Evolutionary conservation across 169 alveolate genomes (phyloP), one percentile per base, ranked within the genome.

Genomic region (Plasmodium gonderi): DNA sequence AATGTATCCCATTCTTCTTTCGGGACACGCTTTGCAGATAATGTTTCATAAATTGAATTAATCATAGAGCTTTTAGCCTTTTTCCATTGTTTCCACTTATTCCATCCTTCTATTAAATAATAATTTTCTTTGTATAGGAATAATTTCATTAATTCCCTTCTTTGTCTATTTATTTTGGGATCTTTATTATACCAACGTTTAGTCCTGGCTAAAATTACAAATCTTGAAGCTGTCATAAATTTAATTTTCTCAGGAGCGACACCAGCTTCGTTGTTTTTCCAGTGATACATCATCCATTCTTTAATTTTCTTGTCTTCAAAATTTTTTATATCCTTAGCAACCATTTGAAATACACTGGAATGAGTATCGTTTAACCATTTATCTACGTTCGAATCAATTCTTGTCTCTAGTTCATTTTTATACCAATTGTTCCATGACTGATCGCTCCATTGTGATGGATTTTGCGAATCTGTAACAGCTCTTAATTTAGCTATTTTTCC

Each of bases 281-380:
- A 42, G 51, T 75, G 68, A n/a, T 75, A 17, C 81, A 75, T 40
- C 29, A 75, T 23, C 68, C 68, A 75, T n/a, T 40, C 81, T 75
- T 75, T 75, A 45, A 14, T 75, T 75, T 75, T 42, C 36, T 75
- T 40, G 17, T 40, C 6, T 42, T 75, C 9, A 38, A n/a, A 75
- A 23, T 40, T 38, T 12, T 0, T 0, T 45, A 40, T 36, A 36
- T 75, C 11, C 8, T 40, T 75, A 3, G 0, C 31, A 6, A 75
- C 9, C 29, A 40, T 36, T 3, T 75, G 4, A 42, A 20, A 38
- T 1, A 42, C 9, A 20, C 29, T 12, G 33, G 38, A 9, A 36
- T 75, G 36, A 0, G 26, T 26, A 8, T 75, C 65, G 17, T 20
- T 40, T 11, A 75, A 14, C 81, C 81, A 75, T 40, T 36, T 75